phyloP scores from a whole-genome alignment of 208 protist genomes.

The Histomonas meleagridis region DNA sequence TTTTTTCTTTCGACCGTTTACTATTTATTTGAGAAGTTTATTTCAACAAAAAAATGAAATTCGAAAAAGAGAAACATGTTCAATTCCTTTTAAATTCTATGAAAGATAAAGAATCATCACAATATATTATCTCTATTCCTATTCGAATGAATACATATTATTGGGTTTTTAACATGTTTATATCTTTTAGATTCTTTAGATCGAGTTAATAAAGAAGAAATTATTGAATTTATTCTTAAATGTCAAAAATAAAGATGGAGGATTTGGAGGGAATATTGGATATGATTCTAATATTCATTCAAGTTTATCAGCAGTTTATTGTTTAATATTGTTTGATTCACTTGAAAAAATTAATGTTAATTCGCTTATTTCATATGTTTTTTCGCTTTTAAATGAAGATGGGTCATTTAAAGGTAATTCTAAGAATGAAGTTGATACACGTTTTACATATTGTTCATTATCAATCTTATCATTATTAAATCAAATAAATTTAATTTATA shows the following conservation, averaged over 20 bases:
- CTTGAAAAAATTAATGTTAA: not conserved
- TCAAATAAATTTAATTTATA: constrained; percentile 59
- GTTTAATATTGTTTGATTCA: not conserved
- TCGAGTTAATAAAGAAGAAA: constrained; percentile 62
- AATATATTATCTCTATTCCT: not conserved
- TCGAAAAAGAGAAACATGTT: not conserved
- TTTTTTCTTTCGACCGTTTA: no score
- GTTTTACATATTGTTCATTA: constrained; percentile 87
- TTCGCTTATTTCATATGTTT: constrained; percentile 57
- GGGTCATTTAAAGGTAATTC: constrained; percentile 87
- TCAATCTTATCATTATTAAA: constrained; percentile 73
- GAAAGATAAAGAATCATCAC: not conserved
- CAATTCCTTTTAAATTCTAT: not conserved
- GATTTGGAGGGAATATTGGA: constrained; percentile 81
- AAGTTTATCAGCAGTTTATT: constrained; percentile 84
- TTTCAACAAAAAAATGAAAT: no score
- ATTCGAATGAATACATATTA: constrained; percentile 85
- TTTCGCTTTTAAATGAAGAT: constrained; percentile 75
- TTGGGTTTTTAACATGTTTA: constrained; percentile 75
- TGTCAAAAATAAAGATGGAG: no score
- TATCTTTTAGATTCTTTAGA: constrained; percentile 46
- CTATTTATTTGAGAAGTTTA: no score
- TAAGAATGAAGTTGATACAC: constrained; percentile 87
- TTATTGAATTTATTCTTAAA: constrained; percentile 76
- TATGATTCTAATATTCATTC: constrained; percentile 90